Conservation (phyloP, 2,329 filamentous ascomycete genomes). For the Sodiomyces alkalinus region DNA sequence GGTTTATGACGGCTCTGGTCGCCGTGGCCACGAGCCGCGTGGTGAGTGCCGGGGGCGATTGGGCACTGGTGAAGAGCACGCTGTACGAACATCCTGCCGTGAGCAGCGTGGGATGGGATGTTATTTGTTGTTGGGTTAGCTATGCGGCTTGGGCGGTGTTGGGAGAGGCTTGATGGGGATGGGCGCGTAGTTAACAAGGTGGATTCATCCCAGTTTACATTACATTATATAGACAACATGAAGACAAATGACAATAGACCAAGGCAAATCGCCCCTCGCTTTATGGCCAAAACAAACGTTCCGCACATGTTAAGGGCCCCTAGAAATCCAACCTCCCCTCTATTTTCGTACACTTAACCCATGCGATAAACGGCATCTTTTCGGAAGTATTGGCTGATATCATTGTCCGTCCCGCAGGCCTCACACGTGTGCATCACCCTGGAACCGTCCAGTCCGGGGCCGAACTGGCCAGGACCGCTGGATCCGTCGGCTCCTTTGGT, state of each 20-base stretch:
- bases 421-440: slow-evolving; percentile 8
- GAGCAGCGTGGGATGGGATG: slow-evolving; percentile 13
- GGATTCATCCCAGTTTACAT: no score
- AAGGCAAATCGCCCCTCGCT: no score
- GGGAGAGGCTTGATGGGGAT: slow-evolving; percentile 2
- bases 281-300: no score
- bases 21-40: slow-evolving; percentile 2
- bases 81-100: slow-evolving; percentile 12
- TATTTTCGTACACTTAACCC: neutral
- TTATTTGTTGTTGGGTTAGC: slow-evolving; percentile 13
- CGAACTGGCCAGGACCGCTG: slow-evolving; percentile 6
- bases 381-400: slow-evolving; percentile 9
- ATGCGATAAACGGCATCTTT: slow-evolving; percentile 8
- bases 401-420: slow-evolving; percentile 7
- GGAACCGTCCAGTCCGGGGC: slow-evolving; percentile 7
- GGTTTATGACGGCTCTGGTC: slow-evolving; percentile 5
- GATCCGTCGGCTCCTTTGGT: no score
- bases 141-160: slow-evolving; percentile 8
- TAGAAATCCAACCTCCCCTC: no score
- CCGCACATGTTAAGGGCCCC: no score
- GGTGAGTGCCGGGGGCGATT: slow-evolving; percentile 1
- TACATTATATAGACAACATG: no score
- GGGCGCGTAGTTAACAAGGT: no score
- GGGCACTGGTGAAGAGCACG: slow-evolving; percentile 2
- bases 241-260: no score